Evolutionary conservation across 2,329 filamentous ascomycete genomes (phyloP).

Genomic region (Penicillium sp.): DNA sequence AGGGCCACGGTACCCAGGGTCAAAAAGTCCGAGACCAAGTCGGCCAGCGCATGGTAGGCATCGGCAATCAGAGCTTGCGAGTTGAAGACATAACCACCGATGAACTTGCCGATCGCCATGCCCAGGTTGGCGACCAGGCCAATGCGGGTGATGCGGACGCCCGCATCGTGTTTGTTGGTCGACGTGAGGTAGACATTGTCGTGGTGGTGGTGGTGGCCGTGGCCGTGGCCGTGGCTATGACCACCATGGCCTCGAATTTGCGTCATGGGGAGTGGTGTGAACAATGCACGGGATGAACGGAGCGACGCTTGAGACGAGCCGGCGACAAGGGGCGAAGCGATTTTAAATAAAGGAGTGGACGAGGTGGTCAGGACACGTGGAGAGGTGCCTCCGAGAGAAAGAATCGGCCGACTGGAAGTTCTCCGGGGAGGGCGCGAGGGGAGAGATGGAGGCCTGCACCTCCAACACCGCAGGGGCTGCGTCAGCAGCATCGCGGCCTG

Average conservation of each 20-base stretch:
- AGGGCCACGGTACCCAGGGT: conserved; percentile 92
- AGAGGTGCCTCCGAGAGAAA: conserved; percentile 8
- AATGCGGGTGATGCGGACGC: conserved; percentile 87
- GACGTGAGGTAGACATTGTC: conserved; percentile 80
- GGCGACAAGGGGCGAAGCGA: conserved; percentile 1
- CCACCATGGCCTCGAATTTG: conserved; percentile 52
- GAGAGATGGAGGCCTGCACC: conserved; percentile 27
- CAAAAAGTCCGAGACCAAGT: conserved; percentile 89
- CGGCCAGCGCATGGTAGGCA: conserved; percentile 90
- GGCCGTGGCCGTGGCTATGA: conserved; percentile 47
- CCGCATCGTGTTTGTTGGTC: conserved; percentile 80
- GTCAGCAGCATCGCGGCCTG: conserved; percentile 29
- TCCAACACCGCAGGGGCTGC: conserved; percentile 30
- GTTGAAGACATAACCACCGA: conserved; percentile 90
- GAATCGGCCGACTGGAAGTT: conserved; percentile 6
- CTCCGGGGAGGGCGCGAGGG: conserved; percentile 11
- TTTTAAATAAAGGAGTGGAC: conserved; percentile 11
- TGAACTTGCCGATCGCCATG: conserved; percentile 90
- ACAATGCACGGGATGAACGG: conserved; percentile 7
- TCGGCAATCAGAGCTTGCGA: conserved; percentile 90
- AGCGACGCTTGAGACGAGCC: conserved; percentile 9
- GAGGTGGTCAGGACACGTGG: conserved; percentile 17
- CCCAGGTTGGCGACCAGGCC: conserved; percentile 82
- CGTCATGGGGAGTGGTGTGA: conserved; percentile 16
- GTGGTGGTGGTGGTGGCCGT: conserved; percentile 66